These are phyloP conservation scores for Arachnomyces sp. DNA, from an alignment of 2,329 filamentous ascomycete species.

Conservation along the genomic window DNA sequence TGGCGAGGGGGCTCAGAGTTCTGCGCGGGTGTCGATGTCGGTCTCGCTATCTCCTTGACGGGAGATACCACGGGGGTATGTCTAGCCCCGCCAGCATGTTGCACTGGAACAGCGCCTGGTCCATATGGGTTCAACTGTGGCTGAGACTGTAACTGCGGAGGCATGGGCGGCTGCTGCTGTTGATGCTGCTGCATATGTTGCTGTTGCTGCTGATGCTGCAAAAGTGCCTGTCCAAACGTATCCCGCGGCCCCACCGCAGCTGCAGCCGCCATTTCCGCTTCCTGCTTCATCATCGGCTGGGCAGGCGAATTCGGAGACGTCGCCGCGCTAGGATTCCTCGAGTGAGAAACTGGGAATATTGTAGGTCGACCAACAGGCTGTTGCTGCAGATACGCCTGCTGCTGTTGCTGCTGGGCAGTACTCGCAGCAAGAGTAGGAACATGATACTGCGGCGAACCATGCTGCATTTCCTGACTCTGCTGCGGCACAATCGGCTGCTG, in stretches of 20 bases:
- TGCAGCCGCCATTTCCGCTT: constrained; percentile 26
- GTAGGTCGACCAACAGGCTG: constrained; percentile 12
- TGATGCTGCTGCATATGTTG: too few relatives aligned
- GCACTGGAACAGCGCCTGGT: constrained; percentile 11
- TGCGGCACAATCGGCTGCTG: too few relatives aligned
- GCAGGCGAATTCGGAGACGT: constrained; percentile 29
- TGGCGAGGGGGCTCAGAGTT: constrained; percentile 30
- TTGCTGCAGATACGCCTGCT: constrained; percentile 23
- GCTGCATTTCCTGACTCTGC: constrained; percentile 19
- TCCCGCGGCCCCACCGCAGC: constrained; percentile 22
- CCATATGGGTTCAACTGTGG: constrained; percentile 4
- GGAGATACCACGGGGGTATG: constrained; percentile 25
- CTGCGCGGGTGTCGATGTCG: constrained; percentile 24
- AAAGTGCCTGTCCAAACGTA: constrained; percentile 14
- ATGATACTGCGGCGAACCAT: constrained; percentile 24
- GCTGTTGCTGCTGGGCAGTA: constrained; percentile 1
- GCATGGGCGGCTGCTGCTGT: constrained; percentile 4
- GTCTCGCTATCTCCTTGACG: constrained; percentile 28
- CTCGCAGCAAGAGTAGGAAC: constrained; percentile 15
- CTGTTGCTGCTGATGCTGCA: too few relatives aligned
- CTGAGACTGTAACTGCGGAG: background rate
- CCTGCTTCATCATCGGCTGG: constrained; percentile 21
- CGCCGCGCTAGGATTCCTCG: constrained; percentile 28
- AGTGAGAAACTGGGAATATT: constrained; percentile 24
- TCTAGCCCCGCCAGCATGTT: constrained; percentile 21